Evolutionary conservation across 139 green algal species (phyloP).

Genomic region (Tetraselmis chui): DNA sequence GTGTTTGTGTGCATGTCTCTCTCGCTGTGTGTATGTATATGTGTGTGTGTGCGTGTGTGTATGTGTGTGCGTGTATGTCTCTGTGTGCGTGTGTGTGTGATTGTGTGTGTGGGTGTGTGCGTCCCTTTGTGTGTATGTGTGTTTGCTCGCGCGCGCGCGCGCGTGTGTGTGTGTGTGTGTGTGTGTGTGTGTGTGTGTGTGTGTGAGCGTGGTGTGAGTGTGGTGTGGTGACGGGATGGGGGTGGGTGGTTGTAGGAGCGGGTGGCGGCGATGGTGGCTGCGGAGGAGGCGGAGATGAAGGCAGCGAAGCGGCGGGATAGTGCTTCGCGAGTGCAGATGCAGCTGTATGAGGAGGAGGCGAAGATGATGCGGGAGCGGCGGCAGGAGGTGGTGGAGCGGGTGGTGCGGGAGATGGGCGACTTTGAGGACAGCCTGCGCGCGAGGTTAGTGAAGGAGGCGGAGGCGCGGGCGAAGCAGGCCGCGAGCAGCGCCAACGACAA

Average conservation of each 20-base stretch:
- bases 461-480: background rate
- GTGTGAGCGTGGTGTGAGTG: too few relatives aligned
- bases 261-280: background rate
- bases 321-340: background rate
- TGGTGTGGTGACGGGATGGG: too few relatives aligned
- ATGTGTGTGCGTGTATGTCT: too few relatives aligned
- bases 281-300: background rate
- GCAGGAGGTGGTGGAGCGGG: background rate
- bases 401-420: background rate
- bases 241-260: background rate
- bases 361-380: background rate
- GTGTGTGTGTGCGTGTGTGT: too few relatives aligned
- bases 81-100: too few relatives aligned
- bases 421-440: background rate
- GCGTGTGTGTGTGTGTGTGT: too few relatives aligned
- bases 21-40: too few relatives aligned
- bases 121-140: too few relatives aligned
- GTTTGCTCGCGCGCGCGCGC: too few relatives aligned
- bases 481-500: background rate
- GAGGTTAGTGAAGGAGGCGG: background rate
- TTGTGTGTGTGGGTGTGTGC: too few relatives aligned
- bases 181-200: too few relatives aligned
- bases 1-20: too few relatives aligned
- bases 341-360: background rate
- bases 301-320: background rate